Conservation (phyloP, 768 basidiomycete genomes). For the Chalciporus sphaerocephalus region DNA sequence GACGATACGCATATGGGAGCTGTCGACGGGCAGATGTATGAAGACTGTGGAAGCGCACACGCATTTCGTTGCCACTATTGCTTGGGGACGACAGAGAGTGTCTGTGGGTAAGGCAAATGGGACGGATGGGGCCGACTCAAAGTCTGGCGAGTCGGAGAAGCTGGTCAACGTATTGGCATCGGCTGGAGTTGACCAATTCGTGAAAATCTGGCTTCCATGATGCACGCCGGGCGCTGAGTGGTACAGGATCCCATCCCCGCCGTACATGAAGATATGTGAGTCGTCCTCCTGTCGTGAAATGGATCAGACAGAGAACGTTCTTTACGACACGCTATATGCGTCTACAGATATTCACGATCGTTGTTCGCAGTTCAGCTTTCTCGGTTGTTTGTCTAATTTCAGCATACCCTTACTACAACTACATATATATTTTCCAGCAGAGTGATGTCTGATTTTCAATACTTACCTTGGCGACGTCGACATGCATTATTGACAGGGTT, state of each 20-base stretch:
- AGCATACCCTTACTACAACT: slow-evolving; percentile 36
- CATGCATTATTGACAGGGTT: not conserved
- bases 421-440: slow-evolving; percentile 21
- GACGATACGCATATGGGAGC: slow-evolving; percentile 86
- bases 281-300: slow-evolving; percentile 7
- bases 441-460: slow-evolving; percentile 1
- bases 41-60: slow-evolving; percentile 86
- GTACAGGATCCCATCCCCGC: slow-evolving; percentile 2
- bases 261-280: slow-evolving; percentile 11
- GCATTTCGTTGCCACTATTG: slow-evolving; percentile 76
- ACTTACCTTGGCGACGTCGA: slow-evolving; percentile 4
- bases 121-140: slow-evolving; percentile 30
- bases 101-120: slow-evolving; percentile 41
- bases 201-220: slow-evolving; percentile 64
- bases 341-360: slow-evolving; percentile 31
- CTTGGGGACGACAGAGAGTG: slow-evolving; percentile 66
- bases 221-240: not conserved
- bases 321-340: slow-evolving; percentile 26
- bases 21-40: slow-evolving; percentile 77
- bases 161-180: slow-evolving; percentile 67
- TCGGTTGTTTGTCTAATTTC: slow-evolving; percentile 18
- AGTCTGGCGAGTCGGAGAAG: slow-evolving; percentile 44
- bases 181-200: slow-evolving; percentile 62
- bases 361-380: slow-evolving; percentile 19
- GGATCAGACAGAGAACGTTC: slow-evolving; percentile 12